Percentiles rank a stretch among this genome's conserved stretches.
Conservation (phyloP, 2,329 filamentous ascomycete genomes). For the Colletotrichum paranaense region DNA sequence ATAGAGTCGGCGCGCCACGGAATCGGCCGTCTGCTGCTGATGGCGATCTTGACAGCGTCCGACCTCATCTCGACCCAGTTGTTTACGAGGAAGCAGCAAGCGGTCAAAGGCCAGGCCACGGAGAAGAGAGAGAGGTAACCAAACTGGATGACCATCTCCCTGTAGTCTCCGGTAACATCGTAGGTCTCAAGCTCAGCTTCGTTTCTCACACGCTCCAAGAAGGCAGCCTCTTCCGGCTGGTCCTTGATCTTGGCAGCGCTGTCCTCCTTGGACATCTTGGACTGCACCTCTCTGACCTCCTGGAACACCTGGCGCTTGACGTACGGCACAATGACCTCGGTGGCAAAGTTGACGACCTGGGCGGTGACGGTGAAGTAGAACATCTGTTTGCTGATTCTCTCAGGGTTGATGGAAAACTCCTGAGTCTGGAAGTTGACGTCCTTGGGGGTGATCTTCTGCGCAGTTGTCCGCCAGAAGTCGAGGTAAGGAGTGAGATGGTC, state of each 20-base stretch:
- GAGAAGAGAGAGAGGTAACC: constrained; percentile 92
- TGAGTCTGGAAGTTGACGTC: constrained; percentile 75
- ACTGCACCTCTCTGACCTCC: constrained; percentile 82
- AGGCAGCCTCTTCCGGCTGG: constrained; percentile 79
- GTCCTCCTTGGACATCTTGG: constrained; percentile 66
- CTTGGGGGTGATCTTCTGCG: constrained; percentile 79
- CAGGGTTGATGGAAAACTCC: constrained; percentile 84
- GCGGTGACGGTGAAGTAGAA: constrained; percentile 97
- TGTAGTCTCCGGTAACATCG: constrained; percentile 89
- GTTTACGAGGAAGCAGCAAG: constrained; percentile 89
- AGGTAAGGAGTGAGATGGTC: constrained; percentile 86
- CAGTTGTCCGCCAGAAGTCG: constrained; percentile 80
- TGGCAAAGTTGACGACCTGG: constrained; percentile 86
- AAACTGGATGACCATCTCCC: constrained; percentile 92
- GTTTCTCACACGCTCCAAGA: constrained; percentile 82
- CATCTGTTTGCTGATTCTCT: constrained; percentile 87
- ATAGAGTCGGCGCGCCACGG: constrained; percentile 94
- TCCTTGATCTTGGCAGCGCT: constrained; percentile 66
- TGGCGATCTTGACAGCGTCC: constrained; percentile 93
- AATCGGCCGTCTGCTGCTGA: constrained; percentile 88
- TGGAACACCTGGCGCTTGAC: constrained; percentile 81
- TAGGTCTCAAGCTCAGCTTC: constrained; percentile 87
- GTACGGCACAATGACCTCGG: constrained; percentile 88
- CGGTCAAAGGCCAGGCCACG: constrained; percentile 93
- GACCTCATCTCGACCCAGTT: constrained; percentile 96